These are phyloP conservation scores for Vitis rupestris DNA, from an alignment of 164 flowering plant species.

Conservation along the genomic window DNA sequence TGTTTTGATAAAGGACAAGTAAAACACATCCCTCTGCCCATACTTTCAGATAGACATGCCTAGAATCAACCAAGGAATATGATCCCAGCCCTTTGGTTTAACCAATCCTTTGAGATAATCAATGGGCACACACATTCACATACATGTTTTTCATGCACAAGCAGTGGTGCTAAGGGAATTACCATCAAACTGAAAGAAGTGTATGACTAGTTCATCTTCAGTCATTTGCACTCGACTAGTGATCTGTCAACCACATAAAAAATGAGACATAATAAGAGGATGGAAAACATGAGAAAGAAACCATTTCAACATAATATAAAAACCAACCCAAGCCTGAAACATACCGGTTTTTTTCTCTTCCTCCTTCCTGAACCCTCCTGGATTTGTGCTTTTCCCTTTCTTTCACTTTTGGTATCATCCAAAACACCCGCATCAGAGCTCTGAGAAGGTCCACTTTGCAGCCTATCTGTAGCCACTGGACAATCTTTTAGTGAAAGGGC, in stretches of 20 bases:
- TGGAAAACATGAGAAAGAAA: background rate
- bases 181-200: constrained; percentile 91
- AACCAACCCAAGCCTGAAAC: constrained; percentile 10
- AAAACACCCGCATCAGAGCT: constrained; percentile 7
- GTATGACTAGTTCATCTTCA: constrained; percentile 73
- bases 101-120: background rate
- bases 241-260: constrained; percentile 30
- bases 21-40: no score
- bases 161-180: constrained; percentile 13
- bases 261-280: background rate
- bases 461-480: constrained; percentile 22
- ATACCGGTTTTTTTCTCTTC: constrained; percentile 62
- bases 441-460: constrained; percentile 13
- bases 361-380: constrained; percentile 37
- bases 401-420: constrained; percentile 18
- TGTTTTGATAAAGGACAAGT: no score
- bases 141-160: background rate
- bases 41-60: no score
- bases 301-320: background rate
- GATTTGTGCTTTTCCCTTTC: constrained; percentile 17
- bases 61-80: no score
- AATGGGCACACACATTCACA: background rate
- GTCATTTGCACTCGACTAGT: constrained; percentile 65
- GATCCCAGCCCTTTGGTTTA: background rate
- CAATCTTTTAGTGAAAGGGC: constrained; percentile 69